phyloP scores from a whole-genome alignment of 805 yeast genomes.

The Candida xyloterini region DNA sequence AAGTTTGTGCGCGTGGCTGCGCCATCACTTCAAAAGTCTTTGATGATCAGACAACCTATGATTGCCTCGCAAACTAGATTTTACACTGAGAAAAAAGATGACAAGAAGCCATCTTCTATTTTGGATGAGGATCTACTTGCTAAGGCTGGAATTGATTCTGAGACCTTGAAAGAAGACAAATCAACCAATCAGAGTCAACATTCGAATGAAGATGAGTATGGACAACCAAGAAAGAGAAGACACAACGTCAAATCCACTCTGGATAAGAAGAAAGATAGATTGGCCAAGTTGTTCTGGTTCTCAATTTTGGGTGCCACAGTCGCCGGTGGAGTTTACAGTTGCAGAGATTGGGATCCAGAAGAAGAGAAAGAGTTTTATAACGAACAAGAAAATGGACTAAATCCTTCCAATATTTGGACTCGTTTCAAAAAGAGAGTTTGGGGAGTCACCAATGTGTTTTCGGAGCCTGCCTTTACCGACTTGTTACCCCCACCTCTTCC shows the following conservation, averaged over 20 bases:
- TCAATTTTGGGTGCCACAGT: conserved; percentile 50
- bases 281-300: conserved; percentile 71
- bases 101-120: conserved; percentile 45
- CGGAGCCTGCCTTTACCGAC: conserved; percentile 91
- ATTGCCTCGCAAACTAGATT: conserved; percentile 11
- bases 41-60: conserved; percentile 2
- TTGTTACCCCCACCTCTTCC: conserved; percentile 90
- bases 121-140: conserved; percentile 79
- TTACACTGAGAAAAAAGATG: conserved; percentile 24
- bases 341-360: conserved; percentile 81
- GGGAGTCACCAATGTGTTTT: conserved; percentile 75
- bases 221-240: conserved; percentile 41
- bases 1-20: conserved; percentile 3
- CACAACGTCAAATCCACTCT: conserved; percentile 63
- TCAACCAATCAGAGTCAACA: conserved; percentile 14
- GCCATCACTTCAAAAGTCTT: background rate
- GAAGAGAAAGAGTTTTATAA: conserved; percentile 51
- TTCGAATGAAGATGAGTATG: conserved; percentile 29
- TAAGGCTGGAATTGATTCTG: conserved; percentile 72
- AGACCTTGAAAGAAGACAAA: conserved; percentile 1
- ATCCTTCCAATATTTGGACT: conserved; percentile 60
- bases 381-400: conserved; percentile 63
- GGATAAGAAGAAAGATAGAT: conserved; percentile 78
- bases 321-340: conserved; percentile 60
- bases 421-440: conserved; percentile 71